Base-by-base conservation (phyloP, 2,329 filamentous ascomycete species). In the Berkeleyomyces basicola region DNA sequence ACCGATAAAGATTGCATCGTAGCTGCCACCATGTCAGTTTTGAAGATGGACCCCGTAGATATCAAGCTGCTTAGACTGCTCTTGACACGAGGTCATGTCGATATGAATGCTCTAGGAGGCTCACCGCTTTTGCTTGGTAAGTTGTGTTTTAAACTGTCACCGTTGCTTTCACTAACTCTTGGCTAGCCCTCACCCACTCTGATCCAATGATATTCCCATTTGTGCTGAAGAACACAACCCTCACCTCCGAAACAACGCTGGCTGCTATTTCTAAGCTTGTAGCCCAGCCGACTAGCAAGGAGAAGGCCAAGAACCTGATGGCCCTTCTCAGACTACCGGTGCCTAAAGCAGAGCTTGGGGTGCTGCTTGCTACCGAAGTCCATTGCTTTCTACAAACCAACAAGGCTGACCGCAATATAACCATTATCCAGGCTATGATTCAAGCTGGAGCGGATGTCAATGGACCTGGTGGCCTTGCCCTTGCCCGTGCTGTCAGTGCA, bases 361-460 rank as follows among this genome's bases (percentile, higher is more conserved):
- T 72, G 3, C 69, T 80, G 1, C 73, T 84, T 0, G 72, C 78
- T 9, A 74, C 76, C 14, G 81, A 84, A 67, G 77, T 82, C 3
- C 74, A 78, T 51, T 72, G 71, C 1, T 67, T 78, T 3, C 68
- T 79, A 7, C 70, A 75, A 61, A 71, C 71, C 2, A 71, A 70
- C 0, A 68, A 70, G 0, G 69, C 72, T 1, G 68, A 74, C 9
- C 74, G 76, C 3, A 74, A 74, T 1, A 69, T 79, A 4, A 71
- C 75, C 1, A 74, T 77, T 0, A 64, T 82, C 42, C 74, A 75
- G 62, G 70, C 74, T 0, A 73, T 84, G 0, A 68, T 84, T 1
- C 72, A 74, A 1, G 73, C 76, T 0, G 79, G 80, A 0, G 81
- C 81, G 1, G 77, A 82, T 57, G 72, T 81, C n/a, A 82, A 83